phyloP scores from a whole-genome alignment of 2,329 filamentous ascomycete genomes.

The Chrysoporthe austroafricana region DNA sequence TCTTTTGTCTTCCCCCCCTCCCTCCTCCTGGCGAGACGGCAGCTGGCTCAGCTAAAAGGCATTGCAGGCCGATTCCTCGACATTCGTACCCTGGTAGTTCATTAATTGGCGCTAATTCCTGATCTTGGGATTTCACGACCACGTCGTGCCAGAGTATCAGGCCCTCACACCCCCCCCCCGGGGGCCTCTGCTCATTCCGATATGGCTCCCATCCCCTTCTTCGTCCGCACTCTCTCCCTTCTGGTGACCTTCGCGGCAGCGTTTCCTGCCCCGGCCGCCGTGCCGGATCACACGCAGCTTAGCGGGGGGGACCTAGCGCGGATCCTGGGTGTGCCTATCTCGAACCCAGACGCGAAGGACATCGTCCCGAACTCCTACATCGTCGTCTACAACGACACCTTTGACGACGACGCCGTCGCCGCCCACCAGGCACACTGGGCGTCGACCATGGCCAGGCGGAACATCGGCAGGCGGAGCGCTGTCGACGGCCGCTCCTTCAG shows the following conservation, averaged over 20 bases:
- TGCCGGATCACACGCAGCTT: neutral
- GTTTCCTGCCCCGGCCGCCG: conserved; percentile 15
- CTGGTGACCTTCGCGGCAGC: conserved; percentile 17
- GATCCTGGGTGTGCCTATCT: conserved; percentile 48
- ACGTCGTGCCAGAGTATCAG: neutral
- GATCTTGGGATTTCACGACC: neutral
- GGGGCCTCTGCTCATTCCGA: neutral
- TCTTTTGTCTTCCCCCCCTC: too few species aligned
- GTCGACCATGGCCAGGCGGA: conserved; percentile 58
- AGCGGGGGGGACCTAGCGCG: neutral
- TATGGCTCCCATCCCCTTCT: neutral
- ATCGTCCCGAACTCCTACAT: conserved; percentile 64
- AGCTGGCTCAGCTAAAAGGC: neutral
- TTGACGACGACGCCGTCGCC: conserved; percentile 51
- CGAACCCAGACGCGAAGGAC: conserved; percentile 52
- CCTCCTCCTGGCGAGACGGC: neutral
- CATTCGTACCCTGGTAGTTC: neutral
- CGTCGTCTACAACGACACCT: conserved; percentile 65
- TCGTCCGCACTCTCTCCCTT: neutral
- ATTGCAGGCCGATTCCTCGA: neutral
- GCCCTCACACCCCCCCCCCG: too few species aligned
- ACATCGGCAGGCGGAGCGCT: conserved; percentile 54
- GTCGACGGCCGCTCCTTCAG: conserved; percentile 52
- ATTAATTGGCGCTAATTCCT: neutral
- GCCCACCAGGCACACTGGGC: conserved; percentile 54